Conservation (phyloP, 352 stramenopile species). For the Phytophthora litchii region DNA sequence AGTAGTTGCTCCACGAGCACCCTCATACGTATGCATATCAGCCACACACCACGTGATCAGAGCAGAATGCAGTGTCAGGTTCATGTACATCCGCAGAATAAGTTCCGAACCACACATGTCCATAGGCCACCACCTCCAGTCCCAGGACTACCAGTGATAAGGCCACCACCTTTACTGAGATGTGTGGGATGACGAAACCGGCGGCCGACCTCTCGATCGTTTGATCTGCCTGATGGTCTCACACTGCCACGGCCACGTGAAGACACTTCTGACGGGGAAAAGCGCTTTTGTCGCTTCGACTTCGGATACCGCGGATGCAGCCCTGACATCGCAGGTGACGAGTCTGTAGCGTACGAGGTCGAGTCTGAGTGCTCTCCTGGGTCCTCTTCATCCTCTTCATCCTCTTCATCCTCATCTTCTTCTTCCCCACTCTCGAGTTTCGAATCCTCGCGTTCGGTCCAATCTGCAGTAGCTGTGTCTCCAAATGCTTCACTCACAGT, state of each 20-base stretch:
- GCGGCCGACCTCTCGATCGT: slow-evolving; percentile 20
- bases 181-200: slow-evolving; percentile 29
- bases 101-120: slow-evolving; percentile 29
- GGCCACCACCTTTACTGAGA: slow-evolving; percentile 20
- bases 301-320: slow-evolving; percentile 26
- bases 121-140: slow-evolving; percentile 21
- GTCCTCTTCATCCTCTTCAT: slow-evolving; percentile 33
- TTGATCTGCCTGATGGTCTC: slow-evolving; percentile 12
- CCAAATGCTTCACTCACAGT: slow-evolving; percentile 82
- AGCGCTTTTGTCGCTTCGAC: slow-evolving; percentile 21
- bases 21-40: slow-evolving; percentile 24
- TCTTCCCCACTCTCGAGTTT: slow-evolving; percentile 29
- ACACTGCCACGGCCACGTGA: slow-evolving; percentile 18
- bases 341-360: slow-evolving; percentile 36
- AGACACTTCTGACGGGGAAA: slow-evolving; percentile 12
- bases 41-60: slow-evolving; percentile 1
- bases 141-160: slow-evolving; percentile 18
- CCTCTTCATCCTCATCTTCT: slow-evolving; percentile 36
- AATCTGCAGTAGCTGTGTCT: slow-evolving; percentile 41
- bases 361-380: slow-evolving; percentile 30
- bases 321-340: slow-evolving; percentile 28
- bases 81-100: slow-evolving; percentile 38
- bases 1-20: slow-evolving; percentile 20
- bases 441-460: slow-evolving; percentile 28
- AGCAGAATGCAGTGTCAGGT: slow-evolving; percentile 2